Base-by-base conservation (phyloP, 345 rosid genomes). In the Luvunga scandens region DNA sequence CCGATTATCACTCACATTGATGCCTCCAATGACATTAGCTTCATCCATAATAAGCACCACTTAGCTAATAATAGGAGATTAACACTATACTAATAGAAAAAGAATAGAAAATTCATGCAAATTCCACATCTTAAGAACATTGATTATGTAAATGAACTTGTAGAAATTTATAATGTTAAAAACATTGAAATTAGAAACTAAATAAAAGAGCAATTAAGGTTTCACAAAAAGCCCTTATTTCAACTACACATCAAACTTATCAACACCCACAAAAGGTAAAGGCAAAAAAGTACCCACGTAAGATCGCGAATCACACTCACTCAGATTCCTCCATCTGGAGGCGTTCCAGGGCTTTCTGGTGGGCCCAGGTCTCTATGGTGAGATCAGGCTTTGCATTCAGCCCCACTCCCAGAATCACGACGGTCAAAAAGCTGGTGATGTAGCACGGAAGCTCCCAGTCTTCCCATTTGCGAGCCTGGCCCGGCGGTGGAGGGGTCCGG, bases 371-470 rank as follows among this genome's bases (percentile, higher is more conserved):
- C 89, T 96, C 99, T 83, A 96, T 94, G 48, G 98, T 87, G 76
- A 96, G 97, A 91, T 96, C 99, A 71, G 99, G 99, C 85, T 95
- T 95, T 62, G 98, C 98, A 67, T 93, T 95, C 80, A 95, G 96
- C 3, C 99, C 98, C 6, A 96, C 99, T 6, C 99, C 99, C 16
- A 96, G 95, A 80, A 92, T 96, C 72, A 96, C 98, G 78, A 96
- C 84, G 55, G 99, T 85, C 79, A 96, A 91, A 88, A 94, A 96
- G 90, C 99, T 94, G 12, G 98, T 92, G 87, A 96, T 71, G 88
- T 96, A 96, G 91, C 98, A 94, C 28, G 99, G 99, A 2, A 95
- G 92, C 92, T 95, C 98, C 99, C 99, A 95, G 76, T 95, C 99
- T 79, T 95, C 99, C 98, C 98, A 96, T 65, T 92, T 89, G 24